A percentile compares a stretch with the other conserved stretches of the same genome.
Conservation (phyloP, 1,284 basidiomycete genomes). For the Gymnopus androsaceus region DNA sequence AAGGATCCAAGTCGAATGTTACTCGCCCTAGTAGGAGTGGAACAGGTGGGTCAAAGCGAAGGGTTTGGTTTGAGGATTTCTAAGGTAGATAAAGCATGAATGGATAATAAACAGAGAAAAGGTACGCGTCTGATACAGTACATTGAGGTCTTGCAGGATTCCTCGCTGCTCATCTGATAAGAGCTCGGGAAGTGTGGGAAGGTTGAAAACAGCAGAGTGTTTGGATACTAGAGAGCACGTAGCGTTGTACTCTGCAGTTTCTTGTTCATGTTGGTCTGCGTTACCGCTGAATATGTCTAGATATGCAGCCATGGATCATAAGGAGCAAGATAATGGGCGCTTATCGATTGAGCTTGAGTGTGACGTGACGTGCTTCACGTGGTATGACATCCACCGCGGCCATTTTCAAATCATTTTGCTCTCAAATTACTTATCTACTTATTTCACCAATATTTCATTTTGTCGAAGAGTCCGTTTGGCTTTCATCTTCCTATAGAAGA, state of each 20-base stretch:
- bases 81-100: constrained; percentile 15
- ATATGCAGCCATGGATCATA: constrained; percentile 28
- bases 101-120: constrained; percentile 4
- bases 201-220: constrained; percentile 41
- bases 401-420: too few relatives aligned
- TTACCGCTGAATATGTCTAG: constrained; percentile 46
- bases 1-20: constrained; percentile 39
- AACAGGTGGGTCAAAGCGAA: constrained; percentile 37
- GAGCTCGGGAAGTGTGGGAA: constrained; percentile 38
- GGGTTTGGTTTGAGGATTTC: constrained; percentile 27
- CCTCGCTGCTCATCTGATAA: constrained; percentile 44
- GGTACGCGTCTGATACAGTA: constrained; percentile 20
- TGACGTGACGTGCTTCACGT: too few relatives aligned
- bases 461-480: too few relatives aligned
- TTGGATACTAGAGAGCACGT: constrained; percentile 35
- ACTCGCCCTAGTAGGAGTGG: constrained; percentile 40
- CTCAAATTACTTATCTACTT: too few relatives aligned
- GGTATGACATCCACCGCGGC: too few relatives aligned
- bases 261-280: constrained; percentile 31
- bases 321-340: too few relatives aligned
- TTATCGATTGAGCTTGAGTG: too few relatives aligned
- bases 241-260: constrained; percentile 30
- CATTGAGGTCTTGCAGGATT: constrained; percentile 43
- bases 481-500: too few relatives aligned
- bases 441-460: too few relatives aligned